Conservation (phyloP, 768 basidiomycete genomes). For the Russula sp. region DNA sequence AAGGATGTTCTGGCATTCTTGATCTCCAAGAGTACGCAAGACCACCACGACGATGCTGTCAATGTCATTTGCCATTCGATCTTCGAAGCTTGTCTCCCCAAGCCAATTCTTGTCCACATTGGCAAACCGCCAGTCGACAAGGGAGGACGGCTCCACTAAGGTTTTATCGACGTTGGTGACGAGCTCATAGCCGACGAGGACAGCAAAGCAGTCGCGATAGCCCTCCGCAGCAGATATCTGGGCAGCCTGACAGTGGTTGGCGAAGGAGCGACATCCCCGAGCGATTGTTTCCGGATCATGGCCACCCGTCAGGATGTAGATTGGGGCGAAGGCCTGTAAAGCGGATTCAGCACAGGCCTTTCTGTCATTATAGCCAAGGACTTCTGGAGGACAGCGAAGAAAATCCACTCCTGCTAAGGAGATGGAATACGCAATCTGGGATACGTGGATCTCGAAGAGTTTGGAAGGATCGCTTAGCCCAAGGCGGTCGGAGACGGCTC, state of each 20-base stretch:
- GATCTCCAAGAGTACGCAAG: slow-evolving; percentile 58
- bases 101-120: slow-evolving; percentile 29
- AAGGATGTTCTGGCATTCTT: slow-evolving; percentile 54
- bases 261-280: slow-evolving; percentile 43
- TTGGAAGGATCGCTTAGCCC: slow-evolving; percentile 52
- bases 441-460: slow-evolving; percentile 73
- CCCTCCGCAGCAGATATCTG: slow-evolving; percentile 45
- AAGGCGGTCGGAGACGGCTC: slow-evolving; percentile 55
- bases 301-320: slow-evolving; percentile 47
- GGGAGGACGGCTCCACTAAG: slow-evolving; percentile 6
- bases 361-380: slow-evolving; percentile 70
- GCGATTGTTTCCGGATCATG: slow-evolving; percentile 25
- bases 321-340: slow-evolving; percentile 60
- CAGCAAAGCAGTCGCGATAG: slow-evolving; percentile 55
- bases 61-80: slow-evolving; percentile 36
- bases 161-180: slow-evolving; percentile 38
- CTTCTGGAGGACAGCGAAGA: slow-evolving; percentile 51
- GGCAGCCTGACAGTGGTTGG: slow-evolving; percentile 53
- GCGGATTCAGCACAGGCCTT: slow-evolving; percentile 60
- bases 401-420: slow-evolving; percentile 43
- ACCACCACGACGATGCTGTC: slow-evolving; percentile 55
- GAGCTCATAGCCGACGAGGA: slow-evolving; percentile 58
- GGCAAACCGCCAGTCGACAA: background rate
- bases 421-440: slow-evolving; percentile 67
- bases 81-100: slow-evolving; percentile 30